Conservation (phyloP, 2,329 filamentous ascomycete genomes). For the Colletotrichum sp. region DNA sequence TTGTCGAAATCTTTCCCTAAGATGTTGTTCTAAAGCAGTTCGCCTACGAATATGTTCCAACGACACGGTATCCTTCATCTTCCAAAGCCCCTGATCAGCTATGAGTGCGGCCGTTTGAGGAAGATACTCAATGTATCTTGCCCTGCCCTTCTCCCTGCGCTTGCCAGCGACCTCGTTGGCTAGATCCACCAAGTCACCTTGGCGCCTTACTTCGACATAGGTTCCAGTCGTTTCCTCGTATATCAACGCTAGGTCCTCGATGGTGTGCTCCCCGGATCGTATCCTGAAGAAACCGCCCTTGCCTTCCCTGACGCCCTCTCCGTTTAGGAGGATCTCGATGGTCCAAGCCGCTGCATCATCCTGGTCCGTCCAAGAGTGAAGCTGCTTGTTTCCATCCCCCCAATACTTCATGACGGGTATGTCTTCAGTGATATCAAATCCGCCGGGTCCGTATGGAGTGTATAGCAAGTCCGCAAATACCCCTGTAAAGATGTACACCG, state of each 20-base stretch:
- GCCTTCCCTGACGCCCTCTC: slow-evolving; percentile 4
- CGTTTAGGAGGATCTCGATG: slow-evolving; percentile 7
- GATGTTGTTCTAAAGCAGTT: background rate
- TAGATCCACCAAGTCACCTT: background rate
- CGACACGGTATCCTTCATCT: background rate
- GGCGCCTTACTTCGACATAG: background rate
- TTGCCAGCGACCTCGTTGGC: background rate
- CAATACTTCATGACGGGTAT: background rate
- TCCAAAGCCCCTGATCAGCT: background rate
- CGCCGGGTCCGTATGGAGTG: background rate
- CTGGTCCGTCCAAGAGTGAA: background rate
- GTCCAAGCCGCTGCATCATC: slow-evolving; percentile 8
- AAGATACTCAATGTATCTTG: background rate
- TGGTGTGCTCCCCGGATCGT: background rate
- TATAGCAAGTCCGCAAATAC: slow-evolving; percentile 31
- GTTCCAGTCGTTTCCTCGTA: slow-evolving; percentile 2
- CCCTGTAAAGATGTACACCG: slow-evolving; percentile 35
- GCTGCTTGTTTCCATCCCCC: background rate
- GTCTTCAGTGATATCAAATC: background rate
- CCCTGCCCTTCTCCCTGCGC: background rate
- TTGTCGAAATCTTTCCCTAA: background rate
- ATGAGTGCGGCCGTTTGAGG: background rate
- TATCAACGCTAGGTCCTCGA: background rate
- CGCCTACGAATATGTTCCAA: background rate
- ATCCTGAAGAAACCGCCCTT: slow-evolving; percentile 12